Base-by-base conservation (phyloP, 164 flowering plant species). In the Cinnamomum micranthum region DNA sequence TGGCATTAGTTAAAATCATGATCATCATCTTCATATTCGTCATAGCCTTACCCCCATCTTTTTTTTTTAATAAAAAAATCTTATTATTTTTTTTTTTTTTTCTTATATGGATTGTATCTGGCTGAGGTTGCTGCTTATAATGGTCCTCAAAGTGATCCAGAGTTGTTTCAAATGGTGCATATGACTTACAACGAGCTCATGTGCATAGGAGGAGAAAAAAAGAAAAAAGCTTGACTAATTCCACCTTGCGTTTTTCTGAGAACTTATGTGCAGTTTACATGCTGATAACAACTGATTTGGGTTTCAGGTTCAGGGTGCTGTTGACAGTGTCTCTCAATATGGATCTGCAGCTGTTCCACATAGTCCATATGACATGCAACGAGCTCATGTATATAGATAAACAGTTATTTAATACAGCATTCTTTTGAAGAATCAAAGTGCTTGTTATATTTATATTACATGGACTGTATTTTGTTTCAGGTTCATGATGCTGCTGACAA, bases 281-380 rank as follows among this genome's bases (percentile, higher is more conserved):
- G 35, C 17, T 22, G 59, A 75, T 23, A 2, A 68, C 4, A 69
- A 12, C 17, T 72, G 70, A 11, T 58, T 55, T 47, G 66, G 22
- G n/a, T 71, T 79, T 75, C 81, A 82, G 84, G 79, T 76, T 65
- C 84, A 70, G 20, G 78, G 73, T 22, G 78, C 31, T 47, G 75
- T 73, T 63, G 81, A 76, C 55, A 74, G 72, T 62, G 73, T 68
- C 64, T 62, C 74, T 72, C 77, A 72, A 4, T 80, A 71, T 68
- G 78, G 75, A 4, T 24, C 77, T 71, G 80, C 68, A 70, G 71
- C 83, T 50, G 71, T 25, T 59, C 24, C 80, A 23, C 75, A 31
- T 66, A 77, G 71, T 80, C 70, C 77, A 17, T 77, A 68, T 64
- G 80, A 76, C 51, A 35, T 72, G 62, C 85, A 81, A 75, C 81